These are phyloP conservation scores for Citrullus colocynthis DNA, from an alignment of 306 rosid species.

Conservation along the genomic window DNA sequence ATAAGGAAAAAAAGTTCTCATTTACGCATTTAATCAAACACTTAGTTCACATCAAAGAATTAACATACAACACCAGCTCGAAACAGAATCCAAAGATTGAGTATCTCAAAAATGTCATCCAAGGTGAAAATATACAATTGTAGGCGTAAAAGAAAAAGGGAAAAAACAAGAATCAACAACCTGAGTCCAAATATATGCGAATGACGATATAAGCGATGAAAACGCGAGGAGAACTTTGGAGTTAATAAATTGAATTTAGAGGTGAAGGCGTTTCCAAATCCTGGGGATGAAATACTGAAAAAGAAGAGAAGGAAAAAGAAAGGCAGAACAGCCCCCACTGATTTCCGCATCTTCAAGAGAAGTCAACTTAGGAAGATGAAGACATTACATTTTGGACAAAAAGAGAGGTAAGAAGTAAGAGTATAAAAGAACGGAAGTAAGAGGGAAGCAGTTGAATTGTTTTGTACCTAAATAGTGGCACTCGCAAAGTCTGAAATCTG, in stretches of 20 bases:
- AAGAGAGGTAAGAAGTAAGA: background rate
- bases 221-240: constrained; percentile 6
- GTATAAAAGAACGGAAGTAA: background rate
- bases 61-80: background rate
- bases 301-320: constrained; percentile 7
- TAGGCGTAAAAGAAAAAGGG: constrained; percentile 2
- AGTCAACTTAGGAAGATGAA: background rate
- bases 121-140: background rate
- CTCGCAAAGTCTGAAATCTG: background rate
- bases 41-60: background rate
- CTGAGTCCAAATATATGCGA: constrained; percentile 6
- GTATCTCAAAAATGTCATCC: background rate
- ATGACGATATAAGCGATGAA: constrained; percentile 9
- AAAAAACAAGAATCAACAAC: background rate
- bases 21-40: background rate
- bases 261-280: constrained; percentile 15
- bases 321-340: constrained; percentile 6
- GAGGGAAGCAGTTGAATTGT: background rate
- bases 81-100: background rate
- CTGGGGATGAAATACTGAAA: constrained; percentile 12
- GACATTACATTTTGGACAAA: background rate
- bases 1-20: background rate
- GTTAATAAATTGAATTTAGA: constrained; percentile 5
- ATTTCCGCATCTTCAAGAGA: constrained; percentile 9
- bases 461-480: background rate